phyloP scores from a whole-genome alignment of 441 rosid genomes.

The Francoa sonchifolia region DNA sequence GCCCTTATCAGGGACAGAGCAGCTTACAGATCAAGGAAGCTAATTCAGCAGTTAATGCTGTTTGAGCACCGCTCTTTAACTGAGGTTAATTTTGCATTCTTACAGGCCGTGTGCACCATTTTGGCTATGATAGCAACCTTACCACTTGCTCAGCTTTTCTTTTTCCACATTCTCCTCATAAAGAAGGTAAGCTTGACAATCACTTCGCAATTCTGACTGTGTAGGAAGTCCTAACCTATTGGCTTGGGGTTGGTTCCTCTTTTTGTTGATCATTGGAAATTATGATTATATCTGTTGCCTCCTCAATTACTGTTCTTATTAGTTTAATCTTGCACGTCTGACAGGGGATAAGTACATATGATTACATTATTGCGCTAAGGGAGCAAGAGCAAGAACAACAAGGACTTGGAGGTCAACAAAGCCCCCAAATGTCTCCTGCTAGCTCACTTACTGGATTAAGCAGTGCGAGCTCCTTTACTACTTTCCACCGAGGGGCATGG shows the following conservation, averaged over 20 bases:
- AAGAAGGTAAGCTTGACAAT: conserved; percentile 45
- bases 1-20: too few species aligned
- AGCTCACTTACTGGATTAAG: conserved; percentile 94
- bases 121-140: conserved; percentile 88
- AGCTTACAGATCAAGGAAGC: not conserved
- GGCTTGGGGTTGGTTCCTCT: too few species aligned
- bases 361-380: conserved; percentile 86
- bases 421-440: conserved; percentile 90
- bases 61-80: too few species aligned
- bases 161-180: conserved; percentile 84
- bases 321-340: conserved; percentile 1
- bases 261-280: too few species aligned
- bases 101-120: conserved; percentile 73
- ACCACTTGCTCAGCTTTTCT: conserved; percentile 92
- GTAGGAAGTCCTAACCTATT: too few species aligned
- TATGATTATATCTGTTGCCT: too few species aligned
- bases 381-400: conserved; percentile 95
- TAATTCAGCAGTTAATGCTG: too few species aligned
- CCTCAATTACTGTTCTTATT: conserved; percentile 3
- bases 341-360: conserved; percentile 94
- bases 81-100: conserved; percentile 2
- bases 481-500: conserved; percentile 94
- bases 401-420: conserved; percentile 74
- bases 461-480: conserved; percentile 89
- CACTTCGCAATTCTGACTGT: too few species aligned